Evolutionary conservation across 177 flowering plant species (phyloP).

Genomic region (Vitis hybrid): DNA sequence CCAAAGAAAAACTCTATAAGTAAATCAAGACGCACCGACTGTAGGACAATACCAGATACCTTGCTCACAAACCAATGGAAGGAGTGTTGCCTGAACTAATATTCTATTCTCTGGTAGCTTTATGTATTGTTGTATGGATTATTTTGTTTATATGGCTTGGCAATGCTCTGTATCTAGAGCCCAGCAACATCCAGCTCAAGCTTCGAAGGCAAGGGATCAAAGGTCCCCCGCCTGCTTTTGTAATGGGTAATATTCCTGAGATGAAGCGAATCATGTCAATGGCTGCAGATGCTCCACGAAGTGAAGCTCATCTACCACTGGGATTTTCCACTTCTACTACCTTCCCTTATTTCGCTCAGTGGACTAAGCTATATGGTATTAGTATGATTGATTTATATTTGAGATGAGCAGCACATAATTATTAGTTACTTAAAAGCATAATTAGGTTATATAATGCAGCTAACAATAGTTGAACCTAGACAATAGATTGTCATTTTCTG

Average conservation of each 20-base stretch:
- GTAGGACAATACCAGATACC: no score
- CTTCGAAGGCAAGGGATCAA: conserved; percentile 10
- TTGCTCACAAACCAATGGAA: no score
- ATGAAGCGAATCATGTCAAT: conserved; percentile 13
- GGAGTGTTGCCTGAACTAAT: no score
- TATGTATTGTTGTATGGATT: not conserved
- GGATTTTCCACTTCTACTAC: not conserved
- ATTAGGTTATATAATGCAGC: no score
- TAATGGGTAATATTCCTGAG: conserved; percentile 16
- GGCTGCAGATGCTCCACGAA: no score
- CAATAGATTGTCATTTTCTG: no score
- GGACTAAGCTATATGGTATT: conserved; percentile 14
- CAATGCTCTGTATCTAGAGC: not conserved
- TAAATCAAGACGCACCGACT: no score
- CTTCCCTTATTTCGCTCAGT: conserved; percentile 17
- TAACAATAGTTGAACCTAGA: no score
- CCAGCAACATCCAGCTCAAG: conserved; percentile 6
- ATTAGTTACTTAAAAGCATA: no score
- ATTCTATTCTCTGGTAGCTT: not conserved
- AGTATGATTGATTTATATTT: not conserved
- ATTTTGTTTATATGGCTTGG: not conserved
- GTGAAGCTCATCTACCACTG: no score
- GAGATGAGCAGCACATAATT: no score
- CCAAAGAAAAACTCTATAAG: no score
- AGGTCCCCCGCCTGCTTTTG: conserved; percentile 16